Evolutionary conservation across 306 rosid genomes (phyloP), one percentile per base, ranked within the genome.

Genomic region (Acmispon strigosus): DNA sequence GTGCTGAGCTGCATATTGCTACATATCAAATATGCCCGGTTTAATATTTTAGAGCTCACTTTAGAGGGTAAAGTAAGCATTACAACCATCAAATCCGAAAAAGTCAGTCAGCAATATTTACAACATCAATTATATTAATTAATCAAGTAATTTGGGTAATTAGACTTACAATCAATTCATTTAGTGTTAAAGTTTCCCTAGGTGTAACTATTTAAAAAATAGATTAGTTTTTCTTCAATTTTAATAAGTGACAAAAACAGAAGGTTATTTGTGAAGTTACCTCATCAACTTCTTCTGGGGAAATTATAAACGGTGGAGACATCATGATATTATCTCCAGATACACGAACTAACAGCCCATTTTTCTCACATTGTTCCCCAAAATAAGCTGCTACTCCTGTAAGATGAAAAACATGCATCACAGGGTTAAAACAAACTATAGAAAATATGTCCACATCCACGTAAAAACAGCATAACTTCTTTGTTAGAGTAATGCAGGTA

Each of bases 261-360:
- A 61, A 8, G 48, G 39, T 63, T 41, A 20, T 50, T 55, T 58
- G 65, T 17, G 5, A 61, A 36, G 75, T 62, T 88, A 94, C 97
- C 97, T 91, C 85, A 1, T 94, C 95, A 69, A 89, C 45, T 84
- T 94, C 96, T 62, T 75, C 75, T 3, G 87, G 82, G 47, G 92
- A 66, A 4, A 94, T 82, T 6, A 86, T 85, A 66, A 80, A 85
- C 42, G 99, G 91, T 13, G 99, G 99, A 53, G 83, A 87, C 97
- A 94, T 89, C 91, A 91, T 84, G 78, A 87, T 91, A 70, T 3
- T 83, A 82, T 94, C 96, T 19, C 96, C 99, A 3, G 91, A 16
- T 1, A 89, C 89, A 6, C 99, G 92, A 48, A 91, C 88, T 69
- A 90, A 67, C 99, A 94, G 86, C 52, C 97, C 99, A 19, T 73